These are phyloP conservation scores for Corniculantispora saksenae DNA, from an alignment of 2,329 filamentous ascomycete genomes.

Conservation along the genomic window DNA sequence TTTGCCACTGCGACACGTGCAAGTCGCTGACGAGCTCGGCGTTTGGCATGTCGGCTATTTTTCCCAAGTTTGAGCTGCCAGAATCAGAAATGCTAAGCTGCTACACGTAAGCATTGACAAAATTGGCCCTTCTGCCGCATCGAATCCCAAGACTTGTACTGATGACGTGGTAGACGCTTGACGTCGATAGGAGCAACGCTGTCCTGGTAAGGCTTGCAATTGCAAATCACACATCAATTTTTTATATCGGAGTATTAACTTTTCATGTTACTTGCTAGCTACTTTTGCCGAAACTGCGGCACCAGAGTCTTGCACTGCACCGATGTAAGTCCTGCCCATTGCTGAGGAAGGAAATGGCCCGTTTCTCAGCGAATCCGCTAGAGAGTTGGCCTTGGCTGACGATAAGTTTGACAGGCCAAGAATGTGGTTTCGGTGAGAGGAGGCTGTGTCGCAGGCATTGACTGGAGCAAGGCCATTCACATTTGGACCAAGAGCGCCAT, in stretches of 20 bases:
- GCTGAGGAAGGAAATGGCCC: neutral
- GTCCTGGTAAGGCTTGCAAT: conserved; percentile 52
- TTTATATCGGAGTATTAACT: too few relatives aligned
- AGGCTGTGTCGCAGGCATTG: conserved; percentile 64
- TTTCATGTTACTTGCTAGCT: conserved; percentile 34
- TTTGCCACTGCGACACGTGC: conserved; percentile 71
- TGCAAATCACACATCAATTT: neutral
- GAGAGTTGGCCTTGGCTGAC: neutral
- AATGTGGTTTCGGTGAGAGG: conserved; percentile 66
- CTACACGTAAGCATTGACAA: conserved; percentile 51
- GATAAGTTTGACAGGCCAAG: conserved; percentile 42
- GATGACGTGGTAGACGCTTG: conserved; percentile 46
- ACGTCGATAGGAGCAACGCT: conserved; percentile 58
- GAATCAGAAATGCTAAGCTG: conserved; percentile 49
- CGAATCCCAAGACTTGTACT: neutral
- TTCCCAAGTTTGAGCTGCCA: conserved; percentile 64
- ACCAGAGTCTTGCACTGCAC: conserved; percentile 64
- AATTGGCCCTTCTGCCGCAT: too few relatives aligned
- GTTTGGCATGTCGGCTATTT: conserved; percentile 70
- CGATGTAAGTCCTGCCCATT: conserved; percentile 46
- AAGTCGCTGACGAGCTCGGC: conserved; percentile 65
- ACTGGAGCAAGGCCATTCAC: conserved; percentile 63
- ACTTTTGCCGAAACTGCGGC: conserved; percentile 68
- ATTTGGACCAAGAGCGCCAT: conserved; percentile 70
- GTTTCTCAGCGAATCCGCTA: too few relatives aligned